Percentiles rank a stretch among this genome's conserved stretches.
phyloP scores from a whole-genome alignment of 2,329 filamentous ascomycete species.

The Cladophialophora carrionii region DNA sequence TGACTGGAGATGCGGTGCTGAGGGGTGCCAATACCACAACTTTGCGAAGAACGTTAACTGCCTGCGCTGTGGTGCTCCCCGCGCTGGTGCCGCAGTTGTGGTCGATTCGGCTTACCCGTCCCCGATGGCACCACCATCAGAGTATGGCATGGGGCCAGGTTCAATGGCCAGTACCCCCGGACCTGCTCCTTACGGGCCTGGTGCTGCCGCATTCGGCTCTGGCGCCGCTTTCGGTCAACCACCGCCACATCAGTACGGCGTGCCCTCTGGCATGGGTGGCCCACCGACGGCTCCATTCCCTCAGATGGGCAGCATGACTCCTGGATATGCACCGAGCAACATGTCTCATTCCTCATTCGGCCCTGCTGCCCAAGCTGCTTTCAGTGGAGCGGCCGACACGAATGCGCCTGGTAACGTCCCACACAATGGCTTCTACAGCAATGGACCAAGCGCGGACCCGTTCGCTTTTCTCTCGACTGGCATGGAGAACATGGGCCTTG shows the following conservation, averaged over 20 bases:
- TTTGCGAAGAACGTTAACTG: slow-evolving; percentile 99
- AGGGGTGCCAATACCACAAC: slow-evolving; percentile 97
- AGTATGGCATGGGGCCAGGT: slow-evolving; percentile 81
- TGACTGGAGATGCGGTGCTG: slow-evolving; percentile 98
- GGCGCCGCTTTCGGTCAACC: slow-evolving; percentile 63
- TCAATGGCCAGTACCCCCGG: slow-evolving; percentile 85
- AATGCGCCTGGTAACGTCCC: slow-evolving; percentile 71
- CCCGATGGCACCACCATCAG: slow-evolving; percentile 76
- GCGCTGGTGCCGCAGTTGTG: slow-evolving; percentile 89
- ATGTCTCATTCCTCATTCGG: slow-evolving; percentile 87
- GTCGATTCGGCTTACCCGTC: slow-evolving; percentile 91
- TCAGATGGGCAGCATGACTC: slow-evolving; percentile 65
- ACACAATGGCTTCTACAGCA: slow-evolving; percentile 71
- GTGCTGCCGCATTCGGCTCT: slow-evolving; percentile 68
- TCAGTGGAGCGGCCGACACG: slow-evolving; percentile 83
- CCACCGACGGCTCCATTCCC: slow-evolving; percentile 78
- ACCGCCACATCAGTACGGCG: slow-evolving; percentile 79
- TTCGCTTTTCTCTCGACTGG: slow-evolving; percentile 67
- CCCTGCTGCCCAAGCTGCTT: slow-evolving; percentile 89
- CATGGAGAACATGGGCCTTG: slow-evolving; percentile 62
- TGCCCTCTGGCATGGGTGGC: slow-evolving; percentile 80
- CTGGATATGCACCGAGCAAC: slow-evolving; percentile 75
- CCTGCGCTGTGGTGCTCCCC: slow-evolving; percentile 91
- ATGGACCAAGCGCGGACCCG: slow-evolving; percentile 60
- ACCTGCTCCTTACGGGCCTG: slow-evolving; percentile 73